Evolutionary conservation across 2,329 filamentous ascomycete genomes (phyloP), one percentile per base, ranked within the genome.

Genomic region (Helotiales sp.): DNA sequence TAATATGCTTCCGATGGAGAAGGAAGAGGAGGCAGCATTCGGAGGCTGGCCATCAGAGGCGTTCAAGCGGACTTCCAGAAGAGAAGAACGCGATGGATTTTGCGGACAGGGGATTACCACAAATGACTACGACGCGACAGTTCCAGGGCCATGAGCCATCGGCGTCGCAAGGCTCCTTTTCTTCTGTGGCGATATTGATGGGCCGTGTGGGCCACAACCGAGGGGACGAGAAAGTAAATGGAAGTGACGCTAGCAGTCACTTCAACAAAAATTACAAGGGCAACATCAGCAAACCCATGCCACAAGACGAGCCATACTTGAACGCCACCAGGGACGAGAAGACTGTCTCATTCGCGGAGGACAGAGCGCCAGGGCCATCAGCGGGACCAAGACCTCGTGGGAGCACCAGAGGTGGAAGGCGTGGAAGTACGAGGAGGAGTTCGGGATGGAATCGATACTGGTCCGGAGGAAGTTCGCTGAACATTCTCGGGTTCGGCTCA

Each of bases 401-500:
- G 8, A 73, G 71, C 58, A 68, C 64, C 17, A 72, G 65, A 54
- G 66, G 61, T 45, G 64, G 61, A 28, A 68, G 69, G 57, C 65
- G 73, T 28, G 68, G 65, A 49, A 69, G 65, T 37, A 70, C 67
- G 28, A 83, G 88, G 64, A 84, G 87, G 74, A 92, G 89, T 73
- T 92, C 90, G 3, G 90, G 90, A 57, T 93, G 91, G 91, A 92
- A 92, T 77, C 82, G 87, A 62, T 93, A 93, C 79, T 93, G 91
- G 86, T 91, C 90, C 15, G 90, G 89, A 60, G 91, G 90, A 62
- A 91, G 89, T 71, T 86, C 89, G 7, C 79, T 90, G 64, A 89
- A 90, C 74, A 85, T 90, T 26, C 81, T 91, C 7, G 88, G 87
- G 15, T 86, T 89, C 61, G 87, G 86, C 15, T 79, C 76, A 59